Base-by-base conservation (phyloP, 441 rosid species). In the Jatropha podagrica region DNA sequence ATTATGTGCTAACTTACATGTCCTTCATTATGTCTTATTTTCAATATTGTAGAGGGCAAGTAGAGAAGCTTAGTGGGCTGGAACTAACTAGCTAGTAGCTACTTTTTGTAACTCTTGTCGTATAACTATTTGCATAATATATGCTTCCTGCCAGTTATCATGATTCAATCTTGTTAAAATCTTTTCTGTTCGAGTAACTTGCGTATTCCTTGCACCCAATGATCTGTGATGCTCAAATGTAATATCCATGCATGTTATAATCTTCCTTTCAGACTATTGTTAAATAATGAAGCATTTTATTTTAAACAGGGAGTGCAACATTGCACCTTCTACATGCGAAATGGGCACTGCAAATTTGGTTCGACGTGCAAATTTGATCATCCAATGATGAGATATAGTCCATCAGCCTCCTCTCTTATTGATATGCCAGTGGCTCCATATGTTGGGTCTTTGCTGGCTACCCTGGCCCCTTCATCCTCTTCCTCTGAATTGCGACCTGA, bases 291-390 rank as follows among this genome's bases (percentile, higher is more conserved):
- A 32, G 7, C 55, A 17, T 48, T n/a, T 48, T 49, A 23, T 72
- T 78, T 66, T 23, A 71, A 82, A 58, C 84, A 91, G 95, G 93
- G 95, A 27, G 85, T 66, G 76, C 97, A 87, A 72, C 85, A 86
- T 68, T 92, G 98, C 84, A 51, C 89, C 65, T 91, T 91, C 81
- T 95, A 95, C 81, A 71, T 89, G 86, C 97, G 90, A 86, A 86
- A 89, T 65, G 97, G 98, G 72, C 84, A 83, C 76, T 95, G 96
- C 84, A 92, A 91, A 86, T 92, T 88, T 81, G 98, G 98, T 68
- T 77, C 91, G 54, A 89, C 89, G 41, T 92, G 96, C 90, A 94
- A 87, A 83, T 94, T 89, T 76, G 92, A 92, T 84, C 97, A 91
- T 83, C 94, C 95, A 18, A 62, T 88, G 62, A 83, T 90, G 87